Evolutionary conservation across 129 eudicot genomes (phyloP), one percentile per base, ranked within the genome.

Genomic region (Gnaphalium uliginosum): DNA sequence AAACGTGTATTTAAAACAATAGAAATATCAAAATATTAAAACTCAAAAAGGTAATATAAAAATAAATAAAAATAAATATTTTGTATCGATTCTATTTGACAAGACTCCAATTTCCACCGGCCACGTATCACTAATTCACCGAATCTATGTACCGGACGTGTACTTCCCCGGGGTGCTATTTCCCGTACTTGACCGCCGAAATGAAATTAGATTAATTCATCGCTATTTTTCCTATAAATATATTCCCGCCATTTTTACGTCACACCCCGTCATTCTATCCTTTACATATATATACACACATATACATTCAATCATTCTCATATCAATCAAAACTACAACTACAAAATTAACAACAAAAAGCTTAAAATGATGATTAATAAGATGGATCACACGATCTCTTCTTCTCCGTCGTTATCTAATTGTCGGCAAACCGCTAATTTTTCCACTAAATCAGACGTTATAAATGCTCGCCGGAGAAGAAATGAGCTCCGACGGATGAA

Each of bases 101-200:
- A 61, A 61, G 72, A 71, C 13, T 33, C 73, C 73, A 63, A 64
- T 27, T 51, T 79, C 6, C 66, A 72, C 68, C 78, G n/a, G 35
- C 83, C 83, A 72, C 83, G 79, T 66, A 66, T 61, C 68, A 27
- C 17, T 21, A 35, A 64, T 72, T 51, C 78, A 72, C 68, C 79
- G 83, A 79, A 72, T 66, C 69, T 41, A 13, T 39, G 8, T 54
- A 6, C 63, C 39, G 63, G 65, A 79, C 79, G 82, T 79, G 82
- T 79, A 32, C 43, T 8, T 43, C 29, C 43, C 72, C 56, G 19
- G 8, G 64, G 77, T 77, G 46, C 78, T 71, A 23, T 82, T 81
- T 57, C 82, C 85, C 82, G 75, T 82, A 71, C 74, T 64, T 69
- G 85, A 82, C 85, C 85, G 81, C 81, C 78, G 81, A 82, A 71